Evolutionary conservation across 179 eudicot genomes (phyloP).

Genomic region (Camellia oleifera): DNA sequence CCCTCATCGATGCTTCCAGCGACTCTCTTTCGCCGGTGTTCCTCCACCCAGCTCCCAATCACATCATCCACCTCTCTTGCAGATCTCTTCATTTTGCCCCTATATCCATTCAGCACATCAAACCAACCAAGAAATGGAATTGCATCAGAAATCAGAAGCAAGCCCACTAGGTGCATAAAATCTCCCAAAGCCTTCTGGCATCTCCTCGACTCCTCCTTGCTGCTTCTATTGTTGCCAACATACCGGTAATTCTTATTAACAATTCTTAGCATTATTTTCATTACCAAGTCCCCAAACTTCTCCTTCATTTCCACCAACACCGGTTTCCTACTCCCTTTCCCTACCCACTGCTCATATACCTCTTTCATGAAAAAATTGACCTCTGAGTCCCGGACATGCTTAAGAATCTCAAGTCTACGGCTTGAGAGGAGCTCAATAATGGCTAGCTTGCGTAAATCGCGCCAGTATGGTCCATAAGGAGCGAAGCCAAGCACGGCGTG

Average conservation of each 20-base stretch:
- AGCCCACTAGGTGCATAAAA: constrained; percentile 20
- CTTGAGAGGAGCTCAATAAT: constrained; percentile 22
- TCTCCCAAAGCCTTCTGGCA: constrained; percentile 18
- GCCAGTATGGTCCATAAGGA: constrained; percentile 31
- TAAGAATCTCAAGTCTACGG: constrained; percentile 20
- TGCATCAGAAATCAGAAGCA: constrained; percentile 24
- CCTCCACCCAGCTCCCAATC: constrained; percentile 36
- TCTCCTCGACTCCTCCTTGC: constrained; percentile 5
- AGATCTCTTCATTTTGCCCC: constrained; percentile 22
- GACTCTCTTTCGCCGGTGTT: constrained; percentile 20
- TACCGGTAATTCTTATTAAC: constrained; percentile 27
- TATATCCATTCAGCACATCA: constrained; percentile 22
- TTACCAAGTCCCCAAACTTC: constrained; percentile 26
- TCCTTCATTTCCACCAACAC: constrained; percentile 26
- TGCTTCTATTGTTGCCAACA: too few species aligned
- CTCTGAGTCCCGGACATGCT: constrained; percentile 18
- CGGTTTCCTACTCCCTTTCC: background rate
- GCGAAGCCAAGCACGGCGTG: constrained; percentile 24
- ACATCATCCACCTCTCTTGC: constrained; percentile 29
- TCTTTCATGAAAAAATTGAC: constrained; percentile 2
- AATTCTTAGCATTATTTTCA: constrained; percentile 27
- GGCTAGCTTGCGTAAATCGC: constrained; percentile 19
- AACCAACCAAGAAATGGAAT: constrained; percentile 40
- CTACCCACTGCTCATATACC: constrained; percentile 9
- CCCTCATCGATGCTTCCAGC: background rate